Evolutionary conservation across 306 rosid genomes (phyloP), one percentile per base, ranked within the genome.

Genomic region (Ammopiptanthus mongolicus): DNA sequence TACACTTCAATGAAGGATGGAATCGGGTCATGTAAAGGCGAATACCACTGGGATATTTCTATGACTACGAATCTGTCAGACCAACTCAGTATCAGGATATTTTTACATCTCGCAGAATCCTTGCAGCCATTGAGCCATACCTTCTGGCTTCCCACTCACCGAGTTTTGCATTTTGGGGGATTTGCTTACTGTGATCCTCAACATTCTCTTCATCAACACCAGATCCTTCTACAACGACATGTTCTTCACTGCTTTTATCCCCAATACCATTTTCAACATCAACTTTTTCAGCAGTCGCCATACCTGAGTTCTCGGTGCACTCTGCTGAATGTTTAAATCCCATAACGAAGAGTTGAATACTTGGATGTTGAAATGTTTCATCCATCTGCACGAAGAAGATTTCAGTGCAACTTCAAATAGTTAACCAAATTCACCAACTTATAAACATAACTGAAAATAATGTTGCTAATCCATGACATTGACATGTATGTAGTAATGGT

Each of bases 71-170:
- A 53, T 39, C 50, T 55, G 13, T 33, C 23, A 22, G 13, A 55
- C n/a, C 15, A 55, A 14, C 31, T 60, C 47, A 14, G 50, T 68
- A 47, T 81, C 78, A 87, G 33, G 84, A 63, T 79, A 95, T 86
- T 80, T 91, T 87, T 57, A 95, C 85, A 55, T 91, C 93, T 34
- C 79, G 85, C 76, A 95, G 78, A 84, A 91, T 91, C 65, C 96
- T 83, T 42, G 97, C 98, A 67, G 97, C 98, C 88, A 87, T 78
- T 0, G 98, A 79, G 50, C 97, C 98, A 65, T 80, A 80, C 78
- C 98, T 85, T 79, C 97, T 86, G 57, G 91, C 91, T 80, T 91
- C 98, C 94, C 97, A 95, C 34, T 90, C 93, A 46, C 84, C 85
- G 29, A 87, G 83, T 69, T 88, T 77, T 22, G 73, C 84, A 39